phyloP scores from a whole-genome alignment of 1,284 basidiomycete species.

The Hypsizygus ulmarius region DNA sequence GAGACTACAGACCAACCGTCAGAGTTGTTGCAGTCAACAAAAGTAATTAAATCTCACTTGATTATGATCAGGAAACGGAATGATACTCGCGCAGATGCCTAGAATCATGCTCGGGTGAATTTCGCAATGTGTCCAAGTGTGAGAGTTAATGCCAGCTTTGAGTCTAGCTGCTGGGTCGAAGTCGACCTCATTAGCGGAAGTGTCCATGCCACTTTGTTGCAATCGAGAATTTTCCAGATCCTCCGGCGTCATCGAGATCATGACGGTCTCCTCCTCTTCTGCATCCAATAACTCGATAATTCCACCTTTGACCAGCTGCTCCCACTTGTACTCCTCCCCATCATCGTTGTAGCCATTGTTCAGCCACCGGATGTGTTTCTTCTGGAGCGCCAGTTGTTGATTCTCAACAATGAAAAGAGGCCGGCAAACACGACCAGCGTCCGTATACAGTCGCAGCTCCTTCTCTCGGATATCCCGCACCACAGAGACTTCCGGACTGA shows the following conservation, averaged over 20 bases:
- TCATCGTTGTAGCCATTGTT: slow-evolving; percentile 55
- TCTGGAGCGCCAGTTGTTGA: slow-evolving; percentile 79
- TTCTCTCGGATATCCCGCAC: slow-evolving; percentile 97
- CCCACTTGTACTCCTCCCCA: slow-evolving; percentile 76
- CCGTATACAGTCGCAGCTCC: slow-evolving; percentile 93
- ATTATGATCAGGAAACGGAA: slow-evolving; percentile 99
- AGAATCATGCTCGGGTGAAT: slow-evolving; percentile 99
- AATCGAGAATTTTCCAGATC: slow-evolving; percentile 86
- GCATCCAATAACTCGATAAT: slow-evolving; percentile 96
- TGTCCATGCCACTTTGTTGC: slow-evolving; percentile 61
- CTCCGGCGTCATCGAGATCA: slow-evolving; percentile 98
- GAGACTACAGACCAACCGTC: slow-evolving; percentile 59
- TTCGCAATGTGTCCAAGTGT: slow-evolving; percentile 98
- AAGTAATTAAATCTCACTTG: slow-evolving; percentile 57
- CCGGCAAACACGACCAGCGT: slow-evolving; percentile 94
- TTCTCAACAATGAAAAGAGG: slow-evolving; percentile 97
- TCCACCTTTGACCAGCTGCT: slow-evolving; percentile 82
- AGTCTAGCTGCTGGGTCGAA: slow-evolving; percentile 88
- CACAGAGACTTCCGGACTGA: slow-evolving; percentile 94
- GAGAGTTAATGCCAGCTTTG: slow-evolving; percentile 77
- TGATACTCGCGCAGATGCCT: slow-evolving; percentile 97
- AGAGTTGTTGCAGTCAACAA: background rate
- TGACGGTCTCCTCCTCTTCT: slow-evolving; percentile 98
- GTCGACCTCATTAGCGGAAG: slow-evolving; percentile 60
- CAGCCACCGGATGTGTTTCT: slow-evolving; percentile 82